Evolutionary conservation across 805 yeast species (phyloP).

Genomic region (Ogataea trehaloabstinens): DNA sequence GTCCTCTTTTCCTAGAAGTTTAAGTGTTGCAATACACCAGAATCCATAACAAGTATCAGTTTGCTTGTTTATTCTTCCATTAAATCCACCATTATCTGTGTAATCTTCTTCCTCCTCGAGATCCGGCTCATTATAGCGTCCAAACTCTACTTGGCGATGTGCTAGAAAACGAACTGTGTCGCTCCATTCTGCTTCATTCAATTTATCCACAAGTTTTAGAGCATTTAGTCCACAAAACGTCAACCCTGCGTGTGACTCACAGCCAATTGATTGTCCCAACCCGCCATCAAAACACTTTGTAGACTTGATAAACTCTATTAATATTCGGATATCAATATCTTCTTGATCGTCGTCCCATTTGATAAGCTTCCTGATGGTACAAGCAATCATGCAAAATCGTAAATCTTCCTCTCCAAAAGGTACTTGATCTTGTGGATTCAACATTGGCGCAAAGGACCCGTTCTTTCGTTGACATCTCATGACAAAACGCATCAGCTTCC

Average conservation of each 20-base stretch:
- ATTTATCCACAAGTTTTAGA: slow-evolving; percentile 39
- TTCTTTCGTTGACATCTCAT: slow-evolving; percentile 55
- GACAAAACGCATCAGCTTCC: slow-evolving; percentile 53
- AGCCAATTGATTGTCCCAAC: slow-evolving; percentile 44
- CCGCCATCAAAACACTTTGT: slow-evolving; percentile 65
- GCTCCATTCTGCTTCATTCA: slow-evolving; percentile 30
- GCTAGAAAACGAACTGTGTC: slow-evolving; percentile 57
- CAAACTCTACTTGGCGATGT: slow-evolving; percentile 56
- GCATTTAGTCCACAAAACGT: slow-evolving; percentile 81
- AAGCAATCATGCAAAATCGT: slow-evolving; percentile 73
- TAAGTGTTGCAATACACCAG: slow-evolving; percentile 70
- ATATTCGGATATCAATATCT: slow-evolving; percentile 42
- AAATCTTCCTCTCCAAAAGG: slow-evolving; percentile 66
- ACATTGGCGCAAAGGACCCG: slow-evolving; percentile 56
- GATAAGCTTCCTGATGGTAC: slow-evolving; percentile 54
- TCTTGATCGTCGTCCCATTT: slow-evolving; percentile 24
- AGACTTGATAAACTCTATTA: slow-evolving; percentile 38
- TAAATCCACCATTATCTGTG: slow-evolving; percentile 72
- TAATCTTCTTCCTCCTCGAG: slow-evolving; percentile 27
- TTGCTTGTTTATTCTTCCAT: slow-evolving; percentile 81
- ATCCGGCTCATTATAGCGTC: slow-evolving; percentile 29
- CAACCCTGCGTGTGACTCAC: slow-evolving; percentile 83
- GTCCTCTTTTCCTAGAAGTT: slow-evolving; percentile 32
- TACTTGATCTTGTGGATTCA: slow-evolving; percentile 28
- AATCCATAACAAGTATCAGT: slow-evolving; percentile 88